These are phyloP conservation scores for Monascus ruber DNA, from an alignment of 2,329 filamentous ascomycete species.

Conservation along the genomic window DNA sequence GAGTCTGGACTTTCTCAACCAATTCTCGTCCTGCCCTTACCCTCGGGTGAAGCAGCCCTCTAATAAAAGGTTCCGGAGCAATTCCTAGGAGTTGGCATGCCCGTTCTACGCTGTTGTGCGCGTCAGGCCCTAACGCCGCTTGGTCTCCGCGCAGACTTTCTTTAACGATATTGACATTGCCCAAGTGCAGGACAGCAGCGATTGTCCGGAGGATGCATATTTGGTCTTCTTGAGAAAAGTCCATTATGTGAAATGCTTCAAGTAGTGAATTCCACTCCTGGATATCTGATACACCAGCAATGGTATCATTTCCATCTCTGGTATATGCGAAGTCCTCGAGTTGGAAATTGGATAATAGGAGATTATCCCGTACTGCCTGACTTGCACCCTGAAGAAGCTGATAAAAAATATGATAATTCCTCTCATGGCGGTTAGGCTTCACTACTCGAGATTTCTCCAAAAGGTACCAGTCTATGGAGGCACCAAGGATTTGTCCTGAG, in stretches of 20 bases:
- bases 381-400: slow-evolving; percentile 83
- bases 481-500: slow-evolving; percentile 80
- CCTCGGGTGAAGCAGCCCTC: slow-evolving; percentile 77
- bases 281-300: slow-evolving; percentile 76
- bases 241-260: slow-evolving; percentile 91
- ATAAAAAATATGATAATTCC: slow-evolving; percentile 97
- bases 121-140: slow-evolving; percentile 66
- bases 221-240: slow-evolving; percentile 78
- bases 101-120: slow-evolving; percentile 61
- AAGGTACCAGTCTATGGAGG: slow-evolving; percentile 97
- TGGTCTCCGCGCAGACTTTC: slow-evolving; percentile 88
- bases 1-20: slow-evolving; percentile 97
- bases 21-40: slow-evolving; percentile 95
- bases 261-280: slow-evolving; percentile 85
- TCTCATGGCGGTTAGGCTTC: slow-evolving; percentile 71
- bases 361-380: slow-evolving; percentile 57
- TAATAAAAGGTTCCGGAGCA: slow-evolving; percentile 69
- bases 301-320: slow-evolving; percentile 78
- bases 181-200: slow-evolving; percentile 82
- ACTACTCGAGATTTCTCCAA: slow-evolving; percentile 97
- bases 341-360: slow-evolving; percentile 62
- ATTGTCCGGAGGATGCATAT: slow-evolving; percentile 72
- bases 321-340: slow-evolving; percentile 89
- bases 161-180: slow-evolving; percentile 80
- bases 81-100: slow-evolving; percentile 81